Evolutionary conservation across 2,329 filamentous ascomycete species (phyloP), one percentile per base, ranked within the genome.

Genomic region (Plectosphaerella sp.): DNA sequence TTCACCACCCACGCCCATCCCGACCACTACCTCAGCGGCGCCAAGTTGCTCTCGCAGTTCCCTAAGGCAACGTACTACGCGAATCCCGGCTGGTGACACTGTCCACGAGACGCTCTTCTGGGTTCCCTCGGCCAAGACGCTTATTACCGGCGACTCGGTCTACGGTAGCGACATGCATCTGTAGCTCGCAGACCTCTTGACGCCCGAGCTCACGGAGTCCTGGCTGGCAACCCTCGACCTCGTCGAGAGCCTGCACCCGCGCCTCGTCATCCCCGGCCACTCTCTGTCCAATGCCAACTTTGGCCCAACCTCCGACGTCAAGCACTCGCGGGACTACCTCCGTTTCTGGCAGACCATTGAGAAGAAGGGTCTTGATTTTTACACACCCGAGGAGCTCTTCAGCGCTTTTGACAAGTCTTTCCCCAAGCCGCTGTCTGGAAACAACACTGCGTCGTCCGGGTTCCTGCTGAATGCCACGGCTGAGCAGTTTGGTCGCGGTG

Each of bases 131-230:
- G 46, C n/a, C n/a, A 28, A 33, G 20, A 53, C 51, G 20, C 18
- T 53, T 24, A 51, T 55, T 16, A 48, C 54, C 0, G 54, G 54
- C 1, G 51, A 54, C 49, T 20, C 48, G n/a, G 49, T 55, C 42
- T 55, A 51, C 46, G 16, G 51, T 25, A 51, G 47, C 37, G 25
- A 51, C 25, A 45, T 55, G 46, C 54, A 55, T 36, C 35, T 39
- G 15, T 55, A 51, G 54, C 51, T 55, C 8, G 54, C 49, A n/a
- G 54, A 55, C 28, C 51, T 55, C 5, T 20, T 55, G 2, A 51
- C 54, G 0, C 54, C 54, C 1, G 51, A 48, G 8, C 47, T 55
- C 5, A 55, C 48, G 1, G 7, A 39, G 12, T 53, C 54, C 4
- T 55, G 54, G 54, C 54, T 55, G 20, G 18, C 48, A 1, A 47